phyloP scores from a whole-genome alignment of 306 rosid genomes.

The Quercus berberidifolia region DNA sequence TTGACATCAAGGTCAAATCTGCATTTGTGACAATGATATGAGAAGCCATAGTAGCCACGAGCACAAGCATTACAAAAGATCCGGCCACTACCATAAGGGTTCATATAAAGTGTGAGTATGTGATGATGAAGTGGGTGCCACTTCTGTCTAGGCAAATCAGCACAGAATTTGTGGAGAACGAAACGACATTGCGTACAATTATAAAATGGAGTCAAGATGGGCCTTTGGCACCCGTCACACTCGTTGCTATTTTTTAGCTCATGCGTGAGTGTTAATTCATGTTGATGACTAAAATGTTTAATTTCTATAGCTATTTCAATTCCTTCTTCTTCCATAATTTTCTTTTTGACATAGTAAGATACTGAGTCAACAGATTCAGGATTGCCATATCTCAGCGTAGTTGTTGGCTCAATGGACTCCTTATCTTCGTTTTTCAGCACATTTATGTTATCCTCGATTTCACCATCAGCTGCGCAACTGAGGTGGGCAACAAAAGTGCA shows the following conservation, averaged over 20 bases:
- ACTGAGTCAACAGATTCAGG: not conserved
- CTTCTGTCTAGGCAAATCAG: not conserved
- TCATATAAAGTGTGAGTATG: not conserved
- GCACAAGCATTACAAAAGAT: not conserved
- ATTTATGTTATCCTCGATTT: too few species aligned
- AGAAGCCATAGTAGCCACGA: fast-evolving
- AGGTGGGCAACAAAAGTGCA: not conserved
- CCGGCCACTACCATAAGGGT: fast-evolving
- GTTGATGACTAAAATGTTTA: not conserved
- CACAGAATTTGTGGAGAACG: not conserved
- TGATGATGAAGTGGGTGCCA: not conserved
- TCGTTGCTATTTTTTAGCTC: fast-evolving
- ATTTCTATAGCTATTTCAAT: not conserved
- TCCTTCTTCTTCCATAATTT: not conserved
- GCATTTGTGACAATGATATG: not conserved
- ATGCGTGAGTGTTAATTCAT: not conserved
- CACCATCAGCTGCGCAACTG: too few species aligned
- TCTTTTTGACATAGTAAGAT: not conserved
- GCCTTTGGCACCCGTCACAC: not conserved
- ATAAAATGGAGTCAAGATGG: not conserved
- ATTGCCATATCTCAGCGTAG: too few species aligned
- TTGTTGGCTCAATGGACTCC: too few species aligned
- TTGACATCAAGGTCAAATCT: not conserved
- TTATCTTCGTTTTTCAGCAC: too few species aligned
- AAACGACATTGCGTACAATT: not conserved